These are phyloP conservation scores for Fonsecaea multimorphosa DNA, from an alignment of 2,329 filamentous ascomycete genomes.

Conservation along the genomic window DNA sequence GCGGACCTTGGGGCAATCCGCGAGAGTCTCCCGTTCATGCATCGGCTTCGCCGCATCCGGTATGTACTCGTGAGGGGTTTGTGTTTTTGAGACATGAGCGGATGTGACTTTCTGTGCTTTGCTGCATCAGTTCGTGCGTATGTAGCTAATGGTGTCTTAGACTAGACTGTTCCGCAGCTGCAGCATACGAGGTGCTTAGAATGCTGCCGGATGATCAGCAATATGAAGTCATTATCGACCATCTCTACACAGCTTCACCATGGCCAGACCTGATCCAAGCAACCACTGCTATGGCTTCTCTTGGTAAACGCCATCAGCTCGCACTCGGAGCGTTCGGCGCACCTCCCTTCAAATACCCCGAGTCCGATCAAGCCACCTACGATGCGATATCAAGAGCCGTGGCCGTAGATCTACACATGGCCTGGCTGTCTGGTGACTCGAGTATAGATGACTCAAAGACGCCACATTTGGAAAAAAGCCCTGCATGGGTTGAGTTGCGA, in stretches of 20 bases:
- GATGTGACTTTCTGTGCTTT: neutral
- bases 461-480: neutral
- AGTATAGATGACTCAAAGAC: neutral
- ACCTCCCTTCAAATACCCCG: neutral
- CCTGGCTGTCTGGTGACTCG: constrained; percentile 18
- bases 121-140: neutral
- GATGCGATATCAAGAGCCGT: constrained; percentile 25
- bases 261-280: constrained; percentile 21
- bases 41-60: constrained; percentile 30
- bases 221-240: constrained; percentile 32
- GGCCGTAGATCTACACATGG: constrained; percentile 28
- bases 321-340: constrained; percentile 25
- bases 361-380: constrained; percentile 11
- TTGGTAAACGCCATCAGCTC: constrained; percentile 24
- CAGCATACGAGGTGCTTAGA: constrained; percentile 23
- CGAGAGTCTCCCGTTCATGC: constrained; percentile 28
- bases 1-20: constrained; percentile 21
- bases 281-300: constrained; percentile 19
- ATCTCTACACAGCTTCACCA: constrained; percentile 23
- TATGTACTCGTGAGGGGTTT: constrained; percentile 13
- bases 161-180: constrained; percentile 28
- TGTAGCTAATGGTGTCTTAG: constrained; percentile 11
- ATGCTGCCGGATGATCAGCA: constrained; percentile 24
- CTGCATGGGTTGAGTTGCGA: constrained; percentile 24
- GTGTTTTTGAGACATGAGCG: neutral